These are phyloP conservation scores for Echria macrotheca DNA, from an alignment of 495 filamentous ascomycete genomes.

Conservation along the genomic window DNA sequence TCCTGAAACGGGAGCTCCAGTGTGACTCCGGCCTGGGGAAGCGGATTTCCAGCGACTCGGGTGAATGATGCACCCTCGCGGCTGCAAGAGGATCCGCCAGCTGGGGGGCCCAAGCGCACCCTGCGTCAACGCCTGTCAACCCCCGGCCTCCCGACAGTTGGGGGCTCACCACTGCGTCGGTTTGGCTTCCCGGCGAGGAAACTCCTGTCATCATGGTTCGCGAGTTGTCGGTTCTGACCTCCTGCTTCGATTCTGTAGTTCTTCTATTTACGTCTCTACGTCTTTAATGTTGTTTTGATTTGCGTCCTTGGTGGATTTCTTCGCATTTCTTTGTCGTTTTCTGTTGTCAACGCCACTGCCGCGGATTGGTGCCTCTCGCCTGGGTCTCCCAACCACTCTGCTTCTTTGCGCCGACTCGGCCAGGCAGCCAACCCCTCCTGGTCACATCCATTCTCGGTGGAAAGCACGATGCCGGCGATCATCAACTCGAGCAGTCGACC, in stretches of 20 bases:
- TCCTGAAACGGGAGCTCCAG: conserved; percentile 23
- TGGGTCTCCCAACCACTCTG: neutral
- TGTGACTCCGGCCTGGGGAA: conserved; percentile 8
- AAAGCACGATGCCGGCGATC: too few species aligned
- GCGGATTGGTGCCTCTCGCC: conserved; percentile 13
- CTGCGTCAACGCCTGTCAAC: conserved; percentile 8
- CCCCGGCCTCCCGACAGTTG: neutral
- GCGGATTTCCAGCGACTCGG: conserved; percentile 20
- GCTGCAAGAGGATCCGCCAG: conserved; percentile 12
- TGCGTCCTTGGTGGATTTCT: neutral
- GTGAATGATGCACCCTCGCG: conserved; percentile 18
- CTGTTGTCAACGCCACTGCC: conserved; percentile 20
- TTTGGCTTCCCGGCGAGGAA: neutral
- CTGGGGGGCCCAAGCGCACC: conserved; percentile 13
- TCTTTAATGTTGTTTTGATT: neutral
- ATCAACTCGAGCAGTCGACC: neutral
- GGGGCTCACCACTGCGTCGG: neutral
- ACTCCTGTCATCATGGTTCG: neutral
- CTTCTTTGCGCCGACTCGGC: neutral
- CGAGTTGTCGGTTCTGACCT: neutral
- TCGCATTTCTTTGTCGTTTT: neutral
- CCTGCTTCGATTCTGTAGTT: neutral
- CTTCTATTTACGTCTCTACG: neutral
- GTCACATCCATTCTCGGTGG: too few species aligned
- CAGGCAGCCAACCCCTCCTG: too few species aligned